Conservation (phyloP, 768 basidiomycete species). For the Mycena filopes region DNA sequence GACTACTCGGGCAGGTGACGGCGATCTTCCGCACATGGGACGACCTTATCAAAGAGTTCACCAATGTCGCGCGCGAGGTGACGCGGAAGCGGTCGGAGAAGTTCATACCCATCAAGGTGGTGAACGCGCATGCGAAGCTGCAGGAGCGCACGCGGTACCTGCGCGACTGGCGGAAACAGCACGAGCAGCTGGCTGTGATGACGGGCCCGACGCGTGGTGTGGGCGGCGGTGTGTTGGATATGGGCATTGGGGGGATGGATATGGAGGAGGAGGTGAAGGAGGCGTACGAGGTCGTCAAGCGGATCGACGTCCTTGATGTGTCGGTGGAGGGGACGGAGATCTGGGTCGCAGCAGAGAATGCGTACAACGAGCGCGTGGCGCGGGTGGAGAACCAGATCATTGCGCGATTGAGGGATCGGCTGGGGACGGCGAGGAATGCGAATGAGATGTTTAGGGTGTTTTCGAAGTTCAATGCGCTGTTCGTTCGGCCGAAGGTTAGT, state of each 20-base stretch:
- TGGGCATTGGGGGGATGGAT: slow-evolving; percentile 90
- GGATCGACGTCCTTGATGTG: slow-evolving; percentile 95
- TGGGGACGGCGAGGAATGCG: slow-evolving; percentile 96
- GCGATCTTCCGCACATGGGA: slow-evolving; percentile 91
- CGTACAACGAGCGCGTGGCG: slow-evolving; percentile 97
- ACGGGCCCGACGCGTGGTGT: slow-evolving; percentile 93
- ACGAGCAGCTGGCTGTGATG: slow-evolving; percentile 97
- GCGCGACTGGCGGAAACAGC: slow-evolving; percentile 94
- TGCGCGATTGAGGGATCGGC: slow-evolving; percentile 86
- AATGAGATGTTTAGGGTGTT: slow-evolving; percentile 99
- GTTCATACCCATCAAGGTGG: slow-evolving; percentile 97
- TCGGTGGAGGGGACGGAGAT: slow-evolving; percentile 96
- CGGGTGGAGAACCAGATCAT: slow-evolving; percentile 99
- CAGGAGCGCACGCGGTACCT: slow-evolving; percentile 90
- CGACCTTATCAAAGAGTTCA: slow-evolving; percentile 91
- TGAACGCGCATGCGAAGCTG: slow-evolving; percentile 89
- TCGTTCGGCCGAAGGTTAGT: slow-evolving; percentile 91
- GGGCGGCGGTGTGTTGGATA: slow-evolving; percentile 75
- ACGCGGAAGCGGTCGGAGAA: slow-evolving; percentile 89
- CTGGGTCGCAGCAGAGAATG: slow-evolving; percentile 96
- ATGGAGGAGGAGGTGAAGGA: slow-evolving; percentile 98
- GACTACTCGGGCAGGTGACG: slow-evolving; percentile 78
- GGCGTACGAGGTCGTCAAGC: slow-evolving; percentile 97
- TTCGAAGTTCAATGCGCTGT: slow-evolving; percentile 97
- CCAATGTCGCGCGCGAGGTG: slow-evolving; percentile 92